Base-by-base conservation (phyloP, 495 filamentous ascomycete genomes). In the Neurospora sp. region DNA sequence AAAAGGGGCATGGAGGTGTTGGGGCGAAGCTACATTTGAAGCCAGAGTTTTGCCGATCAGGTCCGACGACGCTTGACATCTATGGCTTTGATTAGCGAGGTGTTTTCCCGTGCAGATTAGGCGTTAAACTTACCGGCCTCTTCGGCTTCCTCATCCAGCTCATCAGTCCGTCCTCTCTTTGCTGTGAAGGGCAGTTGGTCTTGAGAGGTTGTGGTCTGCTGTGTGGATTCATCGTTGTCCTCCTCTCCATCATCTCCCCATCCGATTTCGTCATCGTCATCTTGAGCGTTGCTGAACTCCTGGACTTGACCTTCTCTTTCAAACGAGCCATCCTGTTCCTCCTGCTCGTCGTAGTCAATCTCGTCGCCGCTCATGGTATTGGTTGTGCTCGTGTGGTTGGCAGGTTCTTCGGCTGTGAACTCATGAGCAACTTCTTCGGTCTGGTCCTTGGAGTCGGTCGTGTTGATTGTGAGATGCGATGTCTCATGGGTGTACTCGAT, bases 61-160 rank as follows among this genome's bases (percentile, higher is more conserved):
- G 83, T 82, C 72, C 85, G 85, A 82, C 81, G 85, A 81, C 85
- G 85, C 84, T 86, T 86, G 84, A 82, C 71, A 73, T 83, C 85
- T 86, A 75, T 31, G 8, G 18, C 20, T 3, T 5, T 70, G 59
- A 76, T 86, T 73, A 84, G 82, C 69, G 70, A 23, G 46, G 1
- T 71, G 44, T 71, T 35, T 16, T 18, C 41, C 44, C 16, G 18
- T 71, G 59, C n/a, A 14, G n/a, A 46, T 48, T 4, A n/a, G n/a
- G 35, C 41, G 6, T 2, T 39, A 0, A 37, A 66, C 82, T 76
- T 85, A 86, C 84, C 84, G 77, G 81, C 78, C 74, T 82, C 79
- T 41, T 83, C 80, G 71, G 75, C 73, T 27, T 79, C 75, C 66
- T 76, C 72, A 78, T 80, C 79, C 38, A 71, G 37, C 39, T 76